phyloP scores from a whole-genome alignment of 331 rosid species.

The Quercus phellos region DNA sequence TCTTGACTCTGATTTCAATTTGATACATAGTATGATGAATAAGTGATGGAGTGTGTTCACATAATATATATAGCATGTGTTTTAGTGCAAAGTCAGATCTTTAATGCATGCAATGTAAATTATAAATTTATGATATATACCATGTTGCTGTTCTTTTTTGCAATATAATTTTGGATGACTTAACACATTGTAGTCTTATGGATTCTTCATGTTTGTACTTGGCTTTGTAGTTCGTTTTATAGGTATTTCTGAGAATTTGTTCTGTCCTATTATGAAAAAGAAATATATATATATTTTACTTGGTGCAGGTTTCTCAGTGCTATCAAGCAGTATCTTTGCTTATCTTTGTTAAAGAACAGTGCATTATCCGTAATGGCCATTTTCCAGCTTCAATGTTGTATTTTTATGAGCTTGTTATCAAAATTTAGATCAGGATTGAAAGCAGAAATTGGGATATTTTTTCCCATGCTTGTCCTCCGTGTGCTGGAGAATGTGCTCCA shows the following conservation, averaged over 20 bases:
- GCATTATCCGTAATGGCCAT: conserved; percentile 92
- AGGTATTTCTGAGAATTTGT: neutral
- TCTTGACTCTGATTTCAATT: neutral
- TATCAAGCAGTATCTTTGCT: conserved; percentile 90
- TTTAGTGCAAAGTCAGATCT: neutral
- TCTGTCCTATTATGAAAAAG: conserved; percentile 2
- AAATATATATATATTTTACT: conserved; percentile 27
- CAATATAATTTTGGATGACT: neutral
- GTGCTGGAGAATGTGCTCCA: conserved; percentile 97
- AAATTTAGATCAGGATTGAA: conserved; percentile 91
- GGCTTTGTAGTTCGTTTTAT: neutral
- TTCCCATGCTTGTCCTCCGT: conserved; percentile 94
- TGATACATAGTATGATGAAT: neutral
- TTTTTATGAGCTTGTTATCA: conserved; percentile 71
- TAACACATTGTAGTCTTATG: neutral
- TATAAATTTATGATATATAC: neutral
- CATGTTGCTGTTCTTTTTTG: neutral
- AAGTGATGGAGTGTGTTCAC: neutral
- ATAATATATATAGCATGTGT: neutral
- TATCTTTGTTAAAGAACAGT: conserved; percentile 91
- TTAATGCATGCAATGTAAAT: neutral
- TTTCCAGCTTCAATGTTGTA: conserved; percentile 95
- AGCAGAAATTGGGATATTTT: conserved; percentile 92
- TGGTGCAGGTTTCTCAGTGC: conserved; percentile 77
- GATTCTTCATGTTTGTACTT: neutral